These are phyloP conservation scores for Fusarium citri DNA, from an alignment of 2,329 filamentous ascomycete genomes.

Conservation along the genomic window DNA sequence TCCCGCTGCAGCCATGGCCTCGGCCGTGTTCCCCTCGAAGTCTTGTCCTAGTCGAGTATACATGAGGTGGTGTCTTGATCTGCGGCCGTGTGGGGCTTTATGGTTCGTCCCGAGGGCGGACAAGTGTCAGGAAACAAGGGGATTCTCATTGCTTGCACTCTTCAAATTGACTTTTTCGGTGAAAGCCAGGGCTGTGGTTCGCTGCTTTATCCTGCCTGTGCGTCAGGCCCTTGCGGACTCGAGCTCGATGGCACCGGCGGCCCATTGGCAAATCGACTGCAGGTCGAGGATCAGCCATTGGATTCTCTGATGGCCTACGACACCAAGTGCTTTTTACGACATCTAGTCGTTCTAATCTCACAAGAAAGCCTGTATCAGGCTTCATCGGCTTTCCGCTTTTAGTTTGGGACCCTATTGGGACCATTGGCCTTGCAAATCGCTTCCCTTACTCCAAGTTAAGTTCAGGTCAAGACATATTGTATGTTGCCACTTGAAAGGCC, in stretches of 20 bases:
- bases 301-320: conserved; percentile 19
- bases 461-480: conserved; percentile 7
- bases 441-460: conserved; percentile 1
- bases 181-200: conserved; percentile 51
- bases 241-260: conserved; percentile 27
- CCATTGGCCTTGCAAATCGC: conserved; percentile 11
- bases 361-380: conserved; percentile 11
- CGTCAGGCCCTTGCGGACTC: conserved; percentile 28
- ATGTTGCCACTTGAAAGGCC: conserved; percentile 28
- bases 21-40: conserved; percentile 36
- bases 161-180: conserved; percentile 51
- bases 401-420: conserved; percentile 1
- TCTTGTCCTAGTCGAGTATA: conserved; percentile 39
- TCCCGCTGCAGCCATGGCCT: conserved; percentile 49
- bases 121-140: conserved; percentile 53
- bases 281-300: conserved; percentile 26
- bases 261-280: conserved; percentile 28
- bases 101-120: conserved; percentile 54
- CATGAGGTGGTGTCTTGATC: conserved; percentile 51
- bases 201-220: conserved; percentile 41
- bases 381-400: conserved; percentile 14
- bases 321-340: conserved; percentile 20
- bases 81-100: conserved; percentile 56
- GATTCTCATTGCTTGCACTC: conserved; percentile 47
- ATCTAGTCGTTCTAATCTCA: conserved; percentile 20